phyloP scores from a whole-genome alignment of 2,329 filamentous ascomycete genomes.

The Thermomyces lanuginosus region DNA sequence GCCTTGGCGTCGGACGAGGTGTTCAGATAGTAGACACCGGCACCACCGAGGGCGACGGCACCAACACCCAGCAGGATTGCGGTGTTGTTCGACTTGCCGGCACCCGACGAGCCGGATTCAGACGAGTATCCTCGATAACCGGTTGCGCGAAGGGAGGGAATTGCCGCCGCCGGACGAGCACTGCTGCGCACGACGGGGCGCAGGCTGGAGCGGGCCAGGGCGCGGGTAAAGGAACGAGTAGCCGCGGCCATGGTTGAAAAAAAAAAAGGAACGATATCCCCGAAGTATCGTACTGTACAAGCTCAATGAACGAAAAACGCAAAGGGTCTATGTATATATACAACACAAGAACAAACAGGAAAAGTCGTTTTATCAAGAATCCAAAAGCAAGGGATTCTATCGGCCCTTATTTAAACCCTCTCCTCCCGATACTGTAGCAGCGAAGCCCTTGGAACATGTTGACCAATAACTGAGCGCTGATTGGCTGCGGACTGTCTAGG shows the following conservation, averaged over 20 bases:
- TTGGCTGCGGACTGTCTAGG: no score
- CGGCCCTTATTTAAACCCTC: no score
- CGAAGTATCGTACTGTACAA: no score
- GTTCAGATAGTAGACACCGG: slow-evolving; percentile 46
- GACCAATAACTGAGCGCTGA: no score
- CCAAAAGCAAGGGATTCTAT: no score
- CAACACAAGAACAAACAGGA: background rate
- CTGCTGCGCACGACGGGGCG: slow-evolving; percentile 36
- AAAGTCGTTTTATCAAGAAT: no score
- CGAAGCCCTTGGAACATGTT: no score
- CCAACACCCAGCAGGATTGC: slow-evolving; percentile 44
- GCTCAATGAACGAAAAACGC: background rate
- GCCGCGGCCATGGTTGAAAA: slow-evolving; percentile 21
- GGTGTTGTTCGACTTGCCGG: slow-evolving; percentile 35
- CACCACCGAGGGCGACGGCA: slow-evolving; percentile 43
- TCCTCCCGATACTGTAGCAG: no score
- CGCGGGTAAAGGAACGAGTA: slow-evolving; percentile 27
- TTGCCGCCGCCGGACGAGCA: slow-evolving; percentile 39
- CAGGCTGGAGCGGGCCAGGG: slow-evolving; percentile 26
- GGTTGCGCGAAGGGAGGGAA: slow-evolving; percentile 56
- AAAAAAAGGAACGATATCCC: slow-evolving; percentile 1
- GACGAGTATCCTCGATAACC: slow-evolving; percentile 68
- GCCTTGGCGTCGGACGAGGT: slow-evolving; percentile 29
- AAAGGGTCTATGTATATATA: slow-evolving; percentile 1
- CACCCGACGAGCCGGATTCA: slow-evolving; percentile 40